Conservation (phyloP, 345 rosid genomes). For the Angophora floribunda region DNA sequence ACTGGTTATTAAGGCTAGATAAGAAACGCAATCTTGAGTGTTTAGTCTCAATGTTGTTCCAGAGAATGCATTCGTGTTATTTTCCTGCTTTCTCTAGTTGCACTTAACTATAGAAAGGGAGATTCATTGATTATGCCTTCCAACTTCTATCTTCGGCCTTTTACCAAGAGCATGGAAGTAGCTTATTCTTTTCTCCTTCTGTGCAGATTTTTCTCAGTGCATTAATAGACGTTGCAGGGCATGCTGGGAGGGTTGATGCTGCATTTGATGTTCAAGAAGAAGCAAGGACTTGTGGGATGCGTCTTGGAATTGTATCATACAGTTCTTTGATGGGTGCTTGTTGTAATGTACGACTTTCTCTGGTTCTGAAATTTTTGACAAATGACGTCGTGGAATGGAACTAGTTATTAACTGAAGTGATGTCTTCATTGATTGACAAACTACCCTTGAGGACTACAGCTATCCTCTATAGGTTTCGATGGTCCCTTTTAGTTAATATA, state of each 20-base stretch:
- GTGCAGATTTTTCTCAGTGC: constrained; percentile 86
- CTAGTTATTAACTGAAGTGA: background rate
- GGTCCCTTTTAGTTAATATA: background rate
- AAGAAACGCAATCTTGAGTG: background rate
- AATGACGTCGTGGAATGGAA: background rate
- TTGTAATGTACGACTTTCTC: constrained; percentile 57
- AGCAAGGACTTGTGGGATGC: constrained; percentile 52
- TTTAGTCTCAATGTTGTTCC: background rate
- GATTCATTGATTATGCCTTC: background rate
- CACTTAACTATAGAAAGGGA: background rate
- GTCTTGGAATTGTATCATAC: constrained; percentile 63
- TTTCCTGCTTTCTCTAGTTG: background rate
- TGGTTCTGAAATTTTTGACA: background rate
- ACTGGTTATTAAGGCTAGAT: background rate
- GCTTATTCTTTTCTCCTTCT: background rate
- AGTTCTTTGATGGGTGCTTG: constrained; percentile 99
- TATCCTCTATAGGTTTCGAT: background rate
- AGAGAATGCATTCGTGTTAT: background rate
- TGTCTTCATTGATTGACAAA: background rate
- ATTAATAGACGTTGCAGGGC: constrained; percentile 80
- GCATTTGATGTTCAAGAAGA: constrained; percentile 65
- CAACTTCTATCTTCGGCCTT: background rate
- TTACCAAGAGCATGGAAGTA: background rate
- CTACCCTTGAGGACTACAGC: background rate
- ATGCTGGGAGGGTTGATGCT: constrained; percentile 67